Percentiles rank a stretch among this genome's conserved stretches.
Evolutionary conservation across 2,329 filamentous ascomycete species (phyloP).

Genomic region (Lizonia empirigonia): DNA sequence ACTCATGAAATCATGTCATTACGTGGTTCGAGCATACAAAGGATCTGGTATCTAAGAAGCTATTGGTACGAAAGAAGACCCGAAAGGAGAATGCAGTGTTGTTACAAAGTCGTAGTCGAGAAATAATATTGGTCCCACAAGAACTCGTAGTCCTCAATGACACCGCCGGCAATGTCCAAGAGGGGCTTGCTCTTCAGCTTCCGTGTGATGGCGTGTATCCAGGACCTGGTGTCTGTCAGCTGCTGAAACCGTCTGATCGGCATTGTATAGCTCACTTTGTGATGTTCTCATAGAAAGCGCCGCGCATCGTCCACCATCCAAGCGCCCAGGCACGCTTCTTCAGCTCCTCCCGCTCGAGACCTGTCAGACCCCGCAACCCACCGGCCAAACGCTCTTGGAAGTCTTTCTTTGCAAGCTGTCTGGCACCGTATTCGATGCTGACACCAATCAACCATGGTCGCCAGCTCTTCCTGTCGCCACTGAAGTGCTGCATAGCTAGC

Average conservation of each 20-base stretch:
- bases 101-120: constrained; percentile 63
- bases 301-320: constrained; percentile 95
- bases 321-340: constrained; percentile 86
- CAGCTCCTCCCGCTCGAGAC: constrained; percentile 88
- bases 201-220: constrained; percentile 71
- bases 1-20: constrained; percentile 3
- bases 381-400: constrained; percentile 68
- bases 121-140: constrained; percentile 99
- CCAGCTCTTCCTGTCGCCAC: constrained; percentile 79
- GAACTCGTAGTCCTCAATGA: constrained; percentile 96
- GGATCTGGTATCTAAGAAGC: constrained; percentile 31
- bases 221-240: constrained; percentile 53
- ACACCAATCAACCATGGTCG: constrained; percentile 88
- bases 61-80: not conserved
- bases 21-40: constrained; percentile 9
- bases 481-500: constrained; percentile 75
- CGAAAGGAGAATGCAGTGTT: not conserved
- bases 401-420: constrained; percentile 77
- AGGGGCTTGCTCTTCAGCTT: constrained; percentile 75
- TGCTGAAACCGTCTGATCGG: too few relatives aligned
- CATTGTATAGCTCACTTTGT: constrained; percentile 73
- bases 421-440: constrained; percentile 81
- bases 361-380: constrained; percentile 76
- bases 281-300: constrained; percentile 94
- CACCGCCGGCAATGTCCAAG: constrained; percentile 79